These are phyloP conservation scores for Rhodamnia argentea DNA, from an alignment of 345 rosid genomes.

Conservation along the genomic window DNA sequence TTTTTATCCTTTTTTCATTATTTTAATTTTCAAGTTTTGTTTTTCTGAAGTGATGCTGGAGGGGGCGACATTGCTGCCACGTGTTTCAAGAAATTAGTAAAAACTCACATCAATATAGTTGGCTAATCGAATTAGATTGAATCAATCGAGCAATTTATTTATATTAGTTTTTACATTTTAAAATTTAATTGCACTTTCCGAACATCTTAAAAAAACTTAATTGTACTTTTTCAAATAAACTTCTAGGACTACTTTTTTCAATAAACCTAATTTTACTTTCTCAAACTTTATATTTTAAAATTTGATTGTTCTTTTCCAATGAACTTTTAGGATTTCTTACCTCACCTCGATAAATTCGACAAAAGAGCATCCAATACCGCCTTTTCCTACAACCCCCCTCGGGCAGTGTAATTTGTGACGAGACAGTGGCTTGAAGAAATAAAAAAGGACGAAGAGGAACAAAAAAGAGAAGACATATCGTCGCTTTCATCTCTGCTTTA, in stretches of 20 bases:
- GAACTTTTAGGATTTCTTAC: not conserved
- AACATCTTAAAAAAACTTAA: not conserved
- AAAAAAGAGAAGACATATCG: not conserved
- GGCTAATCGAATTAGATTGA: not conserved
- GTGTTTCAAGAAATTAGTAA: no score
- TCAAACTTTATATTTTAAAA: accelerated
- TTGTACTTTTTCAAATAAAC: accelerated
- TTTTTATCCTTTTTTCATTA: no score
- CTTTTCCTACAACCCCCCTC: not conserved
- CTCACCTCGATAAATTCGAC: no score
- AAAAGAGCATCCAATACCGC: not conserved
- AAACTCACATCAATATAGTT: no score
- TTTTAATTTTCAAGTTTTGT: no score
- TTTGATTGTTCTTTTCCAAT: not conserved
- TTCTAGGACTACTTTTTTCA: not conserved
- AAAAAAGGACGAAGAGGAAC: not conserved
- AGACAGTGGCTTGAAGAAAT: not conserved
- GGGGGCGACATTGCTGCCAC: no score
- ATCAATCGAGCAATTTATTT: not conserved
- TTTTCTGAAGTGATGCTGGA: no score
- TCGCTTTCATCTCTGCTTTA: not conserved
- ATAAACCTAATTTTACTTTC: accelerated
- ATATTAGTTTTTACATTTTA: not conserved
- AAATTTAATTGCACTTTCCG: not conserved
- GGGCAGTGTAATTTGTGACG: not conserved